A percentile compares a stretch with the other conserved stretches of the same genome.
These are phyloP conservation scores for Ordospora colligata DNA, from an alignment of 371 early-diverging fungal genomes.

Conservation along the genomic window DNA sequence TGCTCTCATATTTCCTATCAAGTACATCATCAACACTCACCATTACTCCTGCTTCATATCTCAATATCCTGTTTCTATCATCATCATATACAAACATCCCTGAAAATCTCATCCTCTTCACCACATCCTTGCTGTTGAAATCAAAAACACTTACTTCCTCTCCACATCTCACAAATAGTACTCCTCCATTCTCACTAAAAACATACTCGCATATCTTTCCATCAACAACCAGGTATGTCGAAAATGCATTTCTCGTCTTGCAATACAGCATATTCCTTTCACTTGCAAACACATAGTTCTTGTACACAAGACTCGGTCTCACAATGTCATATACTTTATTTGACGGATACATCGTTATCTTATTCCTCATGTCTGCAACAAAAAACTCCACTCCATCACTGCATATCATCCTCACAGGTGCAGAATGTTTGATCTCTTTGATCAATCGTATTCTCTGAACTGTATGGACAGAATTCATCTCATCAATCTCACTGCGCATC, in stretches of 20 bases:
- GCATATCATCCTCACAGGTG: constrained; percentile 34
- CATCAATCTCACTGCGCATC: not conserved
- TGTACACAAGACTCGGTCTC: not conserved
- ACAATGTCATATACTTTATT: constrained; percentile 42
- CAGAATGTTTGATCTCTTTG: constrained; percentile 24
- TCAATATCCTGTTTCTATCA: constrained; percentile 25
- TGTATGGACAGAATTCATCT: no score
- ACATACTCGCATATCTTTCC: not conserved
- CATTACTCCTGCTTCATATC: constrained; percentile 8
- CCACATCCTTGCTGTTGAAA: constrained; percentile 14
- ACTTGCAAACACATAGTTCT: constrained; percentile 35
- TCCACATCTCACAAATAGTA: constrained; percentile 23
- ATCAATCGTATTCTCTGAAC: not conserved
- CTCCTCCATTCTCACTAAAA: constrained; percentile 28
- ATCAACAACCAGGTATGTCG: not conserved
- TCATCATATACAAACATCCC: constrained; percentile 29
- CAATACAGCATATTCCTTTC: constrained; percentile 36
- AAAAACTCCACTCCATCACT: constrained; percentile 41
- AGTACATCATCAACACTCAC: not conserved
- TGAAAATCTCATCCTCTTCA: constrained; percentile 9
- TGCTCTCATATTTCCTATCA: not conserved
- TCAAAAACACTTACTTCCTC: constrained; percentile 19
- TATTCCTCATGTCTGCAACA: constrained; percentile 45
- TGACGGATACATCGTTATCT: constrained; percentile 48
- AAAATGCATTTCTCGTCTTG: constrained; percentile 24